Conservation (phyloP, 2,329 filamentous ascomycete species). For the Sporothrix phasma region DNA sequence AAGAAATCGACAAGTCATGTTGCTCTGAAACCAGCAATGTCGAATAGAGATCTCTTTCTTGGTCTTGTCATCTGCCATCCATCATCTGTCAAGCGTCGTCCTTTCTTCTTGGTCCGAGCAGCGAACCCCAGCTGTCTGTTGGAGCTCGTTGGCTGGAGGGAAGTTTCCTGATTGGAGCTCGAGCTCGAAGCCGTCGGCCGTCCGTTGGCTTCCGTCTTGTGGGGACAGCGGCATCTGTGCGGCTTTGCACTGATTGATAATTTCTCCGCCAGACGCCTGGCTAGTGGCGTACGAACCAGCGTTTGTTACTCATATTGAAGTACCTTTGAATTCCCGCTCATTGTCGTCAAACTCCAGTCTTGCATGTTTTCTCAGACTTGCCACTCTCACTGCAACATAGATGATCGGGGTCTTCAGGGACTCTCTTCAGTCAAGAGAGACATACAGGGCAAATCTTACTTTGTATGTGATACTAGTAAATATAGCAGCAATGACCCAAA, state of each 20-base stretch:
- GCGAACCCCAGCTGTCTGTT: neutral
- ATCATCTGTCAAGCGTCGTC: neutral
- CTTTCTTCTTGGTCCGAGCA: neutral
- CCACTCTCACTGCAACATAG: neutral
- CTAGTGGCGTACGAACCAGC: neutral
- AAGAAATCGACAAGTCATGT: neutral
- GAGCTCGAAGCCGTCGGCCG: neutral
- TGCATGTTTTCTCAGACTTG: neutral
- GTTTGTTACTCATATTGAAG: neutral
- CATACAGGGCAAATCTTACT: no score
- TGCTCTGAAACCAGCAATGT: neutral
- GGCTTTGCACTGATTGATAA: neutral
- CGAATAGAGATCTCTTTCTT: neutral
- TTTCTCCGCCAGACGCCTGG: neutral
- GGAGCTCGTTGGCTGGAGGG: neutral
- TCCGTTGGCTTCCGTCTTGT: neutral
- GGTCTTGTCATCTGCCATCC: neutral
- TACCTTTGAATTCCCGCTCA: neutral
- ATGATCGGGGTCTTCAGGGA: neutral
- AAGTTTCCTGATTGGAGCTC: neutral
- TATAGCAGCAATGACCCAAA: neutral
- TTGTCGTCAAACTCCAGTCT: neutral
- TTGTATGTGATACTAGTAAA: no score
- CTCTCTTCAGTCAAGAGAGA: neutral
- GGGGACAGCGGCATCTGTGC: neutral